phyloP scores from a whole-genome alignment of 2,329 filamentous ascomycete species.

The Fusarium lyarnte region DNA sequence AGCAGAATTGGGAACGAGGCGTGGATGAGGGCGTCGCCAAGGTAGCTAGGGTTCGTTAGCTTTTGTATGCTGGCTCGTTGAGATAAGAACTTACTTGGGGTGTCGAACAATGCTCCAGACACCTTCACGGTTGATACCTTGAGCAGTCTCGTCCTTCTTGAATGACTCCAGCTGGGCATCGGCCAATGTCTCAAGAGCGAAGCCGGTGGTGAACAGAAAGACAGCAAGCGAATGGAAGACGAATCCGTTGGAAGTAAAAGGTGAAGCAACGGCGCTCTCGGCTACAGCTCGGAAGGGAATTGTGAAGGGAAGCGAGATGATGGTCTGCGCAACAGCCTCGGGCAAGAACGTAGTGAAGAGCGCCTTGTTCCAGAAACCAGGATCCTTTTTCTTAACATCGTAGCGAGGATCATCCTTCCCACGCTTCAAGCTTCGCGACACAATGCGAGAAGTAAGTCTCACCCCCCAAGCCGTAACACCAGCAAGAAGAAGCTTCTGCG shows the following conservation, averaged over 20 bases:
- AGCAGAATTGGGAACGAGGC: constrained; percentile 14
- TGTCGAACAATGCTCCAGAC: constrained; percentile 26
- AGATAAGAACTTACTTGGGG: neutral
- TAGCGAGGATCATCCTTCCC: constrained; percentile 11
- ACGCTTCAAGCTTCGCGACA: constrained; percentile 7
- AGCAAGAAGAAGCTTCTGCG: constrained; percentile 3
- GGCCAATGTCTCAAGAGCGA: neutral
- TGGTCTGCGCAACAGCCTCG: constrained; percentile 13
- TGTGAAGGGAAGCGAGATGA: constrained; percentile 15
- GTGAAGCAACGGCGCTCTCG: constrained; percentile 1
- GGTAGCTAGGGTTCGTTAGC: neutral
- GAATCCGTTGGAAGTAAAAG: neutral
- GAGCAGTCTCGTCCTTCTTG: neutral
- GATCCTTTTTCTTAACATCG: neutral
- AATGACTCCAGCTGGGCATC: constrained; percentile 12
- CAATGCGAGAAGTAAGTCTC: neutral
- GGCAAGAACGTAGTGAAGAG: neutral
- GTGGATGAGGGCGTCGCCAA: constrained; percentile 4
- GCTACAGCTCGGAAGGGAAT: constrained; percentile 4
- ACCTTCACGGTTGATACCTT: constrained; percentile 1
- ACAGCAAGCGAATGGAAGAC: neutral
- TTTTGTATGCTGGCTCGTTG: accelerated
- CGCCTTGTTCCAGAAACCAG: constrained; percentile 7
- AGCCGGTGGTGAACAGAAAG: constrained; percentile 5
- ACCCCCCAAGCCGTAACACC: constrained; percentile 12